These are phyloP conservation scores for Rubia tinctorum DNA, from an alignment of 305 asterid species.

Conservation along the genomic window DNA sequence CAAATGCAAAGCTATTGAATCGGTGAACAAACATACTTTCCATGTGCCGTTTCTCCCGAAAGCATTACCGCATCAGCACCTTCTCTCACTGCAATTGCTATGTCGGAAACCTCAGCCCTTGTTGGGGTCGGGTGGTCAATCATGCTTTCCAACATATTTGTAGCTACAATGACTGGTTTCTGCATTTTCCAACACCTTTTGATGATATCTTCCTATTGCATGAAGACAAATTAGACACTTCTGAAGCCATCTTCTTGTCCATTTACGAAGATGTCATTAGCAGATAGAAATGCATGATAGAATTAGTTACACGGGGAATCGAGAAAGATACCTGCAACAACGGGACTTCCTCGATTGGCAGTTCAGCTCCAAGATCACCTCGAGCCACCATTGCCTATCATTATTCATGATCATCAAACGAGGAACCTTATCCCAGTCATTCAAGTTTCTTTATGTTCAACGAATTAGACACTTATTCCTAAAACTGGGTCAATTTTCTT, in stretches of 20 bases:
- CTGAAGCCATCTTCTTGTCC: background rate
- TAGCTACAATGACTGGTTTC: conserved; percentile 95
- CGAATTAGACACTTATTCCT: background rate
- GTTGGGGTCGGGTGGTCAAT: conserved; percentile 97
- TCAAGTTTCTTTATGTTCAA: background rate
- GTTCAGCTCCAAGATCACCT: conserved; percentile 99
- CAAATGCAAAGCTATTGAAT: background rate
- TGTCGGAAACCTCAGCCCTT: conserved; percentile 98
- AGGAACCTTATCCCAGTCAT: background rate
- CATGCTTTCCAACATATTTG: conserved; percentile 98
- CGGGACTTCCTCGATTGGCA: conserved; percentile 98
- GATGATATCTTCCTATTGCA: conserved; percentile 77
- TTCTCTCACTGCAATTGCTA: conserved; percentile 94
- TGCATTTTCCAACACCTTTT: conserved; percentile 84
- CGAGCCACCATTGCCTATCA: conserved; percentile 99
- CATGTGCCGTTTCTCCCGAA: conserved; percentile 98
- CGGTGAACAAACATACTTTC: conserved; percentile 52
- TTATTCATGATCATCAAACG: conserved; percentile 20
- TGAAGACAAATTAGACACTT: background rate
- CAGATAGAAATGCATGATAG: background rate
- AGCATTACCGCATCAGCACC: conserved; percentile 98
- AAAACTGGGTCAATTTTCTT: background rate
- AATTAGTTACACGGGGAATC: background rate
- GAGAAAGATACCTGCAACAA: conserved; percentile 68
- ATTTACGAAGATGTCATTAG: background rate